Conservation (phyloP, 2,329 filamentous ascomycete species). For the Balansia obtecta region DNA sequence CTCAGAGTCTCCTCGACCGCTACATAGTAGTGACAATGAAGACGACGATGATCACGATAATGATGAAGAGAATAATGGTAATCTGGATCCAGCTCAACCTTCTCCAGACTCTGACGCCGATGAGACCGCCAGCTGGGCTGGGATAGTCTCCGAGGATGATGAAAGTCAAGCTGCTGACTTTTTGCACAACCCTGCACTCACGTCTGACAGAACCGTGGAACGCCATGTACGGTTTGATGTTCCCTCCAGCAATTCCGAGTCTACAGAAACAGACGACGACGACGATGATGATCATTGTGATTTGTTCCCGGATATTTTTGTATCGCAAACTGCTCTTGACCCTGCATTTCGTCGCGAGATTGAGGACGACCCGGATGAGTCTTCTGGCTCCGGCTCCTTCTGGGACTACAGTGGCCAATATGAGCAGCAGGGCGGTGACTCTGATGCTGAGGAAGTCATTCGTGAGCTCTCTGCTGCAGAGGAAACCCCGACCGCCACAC, state of each 20-base stretch:
- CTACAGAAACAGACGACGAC: conserved; percentile 50
- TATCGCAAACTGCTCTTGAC: conserved; percentile 62
- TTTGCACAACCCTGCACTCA: conserved; percentile 26
- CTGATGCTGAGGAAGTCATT: conserved; percentile 30
- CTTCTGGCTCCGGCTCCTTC: conserved; percentile 44
- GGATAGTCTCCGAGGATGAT: conserved; percentile 36
- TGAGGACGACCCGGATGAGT: conserved; percentile 52
- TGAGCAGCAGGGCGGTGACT: conserved; percentile 20
- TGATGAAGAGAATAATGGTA: conserved; percentile 27
- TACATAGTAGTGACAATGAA: conserved; percentile 9
- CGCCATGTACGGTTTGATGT: conserved; percentile 67
- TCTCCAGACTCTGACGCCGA: conserved; percentile 26
- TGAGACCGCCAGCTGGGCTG: conserved; percentile 42
- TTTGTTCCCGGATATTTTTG: conserved; percentile 67
- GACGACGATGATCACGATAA: conserved; percentile 21
- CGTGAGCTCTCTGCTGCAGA: conserved; percentile 26
- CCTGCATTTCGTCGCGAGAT: conserved; percentile 62
- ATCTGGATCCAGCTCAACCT: conserved; percentile 24
- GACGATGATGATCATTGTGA: conserved; percentile 49
- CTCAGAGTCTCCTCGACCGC: conserved; percentile 39
- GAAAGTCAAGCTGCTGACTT: conserved; percentile 32
- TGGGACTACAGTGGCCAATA: conserved; percentile 49
- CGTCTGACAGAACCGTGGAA: conserved; percentile 28
- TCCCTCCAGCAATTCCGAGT: conserved; percentile 54
- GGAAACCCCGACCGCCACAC: conserved; percentile 30